Base-by-base conservation (phyloP, 208 protist genomes). In the Trypanosoma cruzi region DNA sequence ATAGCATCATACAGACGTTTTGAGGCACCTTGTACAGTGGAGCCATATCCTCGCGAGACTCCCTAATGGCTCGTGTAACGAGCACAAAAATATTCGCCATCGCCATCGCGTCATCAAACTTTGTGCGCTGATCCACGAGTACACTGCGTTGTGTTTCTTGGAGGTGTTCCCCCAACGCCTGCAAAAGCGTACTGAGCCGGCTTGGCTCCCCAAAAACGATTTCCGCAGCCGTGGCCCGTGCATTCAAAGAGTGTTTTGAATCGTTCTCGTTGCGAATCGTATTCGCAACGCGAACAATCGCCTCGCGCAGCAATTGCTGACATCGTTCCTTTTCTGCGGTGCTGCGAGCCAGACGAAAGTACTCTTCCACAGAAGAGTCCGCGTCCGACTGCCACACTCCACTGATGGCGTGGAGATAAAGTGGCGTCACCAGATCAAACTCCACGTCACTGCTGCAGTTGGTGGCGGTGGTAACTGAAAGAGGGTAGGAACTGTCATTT, bases 11-110 rank as follows among this genome's bases (percentile, higher is more conserved):
- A 63, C 49, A 20, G 4, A 85, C 75, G 37, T 24, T 55, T 13
- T 57, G 48, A 0, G 79, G 64, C n/a, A 88, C 42, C 4, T 34
- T 40, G 68, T 85, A 94, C 13, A 84, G 42, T 0, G 60, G 56
- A 14, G 42, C 36, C 64, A 86, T 66, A 49, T 84, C 79, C 48
- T 88, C 84, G 46, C 89, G 81, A 42, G 85, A 92, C 60, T 92
- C 86, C 2, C 84, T 65, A 14, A 92, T 64, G 6, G 86, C 85
- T 34, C 84, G 78, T 20, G 79, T 73, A 16, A 90, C 79, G 13
- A 92, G 68, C 29, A 89, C 74, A 69, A 83, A 87, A 52, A 95
- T 64, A 49, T 70, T 85, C 0, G 81, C 82, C 3, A 79, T 73
- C 2, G 90, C 80, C 60, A 88, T 75, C 29, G 83, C 80, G 59